These are phyloP conservation scores for Vitis rotundifolia DNA, from an alignment of 164 flowering plant genomes.

Conservation along the genomic window DNA sequence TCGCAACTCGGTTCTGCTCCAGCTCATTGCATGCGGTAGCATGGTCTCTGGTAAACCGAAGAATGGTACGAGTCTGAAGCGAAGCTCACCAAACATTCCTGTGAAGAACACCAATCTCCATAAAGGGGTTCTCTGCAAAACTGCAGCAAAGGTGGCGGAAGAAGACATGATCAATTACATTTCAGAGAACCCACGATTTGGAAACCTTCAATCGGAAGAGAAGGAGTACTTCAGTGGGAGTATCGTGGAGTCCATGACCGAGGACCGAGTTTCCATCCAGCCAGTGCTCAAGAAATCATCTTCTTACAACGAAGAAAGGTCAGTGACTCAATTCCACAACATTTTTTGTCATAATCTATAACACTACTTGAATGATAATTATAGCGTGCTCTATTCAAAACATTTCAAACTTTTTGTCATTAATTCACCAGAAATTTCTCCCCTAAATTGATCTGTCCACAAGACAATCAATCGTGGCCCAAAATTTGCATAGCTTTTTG, in stretches of 20 bases:
- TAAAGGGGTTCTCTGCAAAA: slow-evolving; percentile 43
- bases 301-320: slow-evolving; percentile 83
- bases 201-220: slow-evolving; percentile 66
- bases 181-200: slow-evolving; percentile 89
- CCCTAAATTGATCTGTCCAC: too few species aligned
- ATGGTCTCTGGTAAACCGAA: slow-evolving; percentile 30
- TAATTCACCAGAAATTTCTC: too few species aligned
- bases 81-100: neutral
- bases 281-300: slow-evolving; percentile 58
- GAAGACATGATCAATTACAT: slow-evolving; percentile 54
- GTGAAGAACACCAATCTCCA: slow-evolving; percentile 26
- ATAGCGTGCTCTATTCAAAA: neutral
- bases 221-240: slow-evolving; percentile 94
- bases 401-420: too few species aligned
- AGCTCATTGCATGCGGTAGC: slow-evolving; percentile 75
- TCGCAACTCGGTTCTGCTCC: slow-evolving; percentile 64
- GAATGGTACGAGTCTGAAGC: slow-evolving; percentile 21
- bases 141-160: slow-evolving; percentile 33
- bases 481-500: too few species aligned
- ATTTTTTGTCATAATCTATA: neutral
- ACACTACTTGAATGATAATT: neutral
- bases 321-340: neutral
- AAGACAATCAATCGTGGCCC: too few species aligned
- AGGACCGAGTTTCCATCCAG: slow-evolving; percentile 25
- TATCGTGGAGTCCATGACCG: slow-evolving; percentile 62